Percentiles rank a stretch among this genome's conserved stretches.
These are phyloP conservation scores for Canavalia ensiformis DNA, from an alignment of 306 rosid species.

Conservation along the genomic window DNA sequence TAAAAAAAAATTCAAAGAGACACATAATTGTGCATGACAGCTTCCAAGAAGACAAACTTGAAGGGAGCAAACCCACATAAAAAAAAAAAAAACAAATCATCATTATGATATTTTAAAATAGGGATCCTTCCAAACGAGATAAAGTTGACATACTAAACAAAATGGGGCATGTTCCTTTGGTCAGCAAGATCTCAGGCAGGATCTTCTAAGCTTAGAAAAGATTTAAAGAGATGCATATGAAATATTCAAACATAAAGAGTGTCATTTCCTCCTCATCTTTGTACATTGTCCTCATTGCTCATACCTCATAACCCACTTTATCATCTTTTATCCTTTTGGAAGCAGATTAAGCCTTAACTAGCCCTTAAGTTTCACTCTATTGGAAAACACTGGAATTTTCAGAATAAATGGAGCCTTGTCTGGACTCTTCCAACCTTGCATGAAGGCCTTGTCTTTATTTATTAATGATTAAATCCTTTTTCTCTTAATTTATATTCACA, in stretches of 20 bases:
- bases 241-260: conserved; percentile 60
- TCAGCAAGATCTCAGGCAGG: conserved; percentile 70
- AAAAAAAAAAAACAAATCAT: conserved; percentile 22
- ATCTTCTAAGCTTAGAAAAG: conserved; percentile 57
- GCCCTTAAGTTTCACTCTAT: conserved; percentile 18
- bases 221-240: conserved; percentile 50
- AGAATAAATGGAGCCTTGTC: conserved; percentile 49
- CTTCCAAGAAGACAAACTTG: conserved; percentile 74
- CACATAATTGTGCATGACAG: conserved; percentile 77
- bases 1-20: conserved; percentile 52
- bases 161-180: conserved; percentile 77
- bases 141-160: conserved; percentile 69
- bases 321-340: conserved; percentile 56
- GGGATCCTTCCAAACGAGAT: conserved; percentile 69
- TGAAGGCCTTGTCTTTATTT: conserved; percentile 55
- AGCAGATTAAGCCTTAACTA: conserved; percentile 21
- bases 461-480: conserved; percentile 32
- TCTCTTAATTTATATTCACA: conserved; percentile 42
- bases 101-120: conserved; percentile 37
- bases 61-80: conserved; percentile 52
- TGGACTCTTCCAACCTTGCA: conserved; percentile 51
- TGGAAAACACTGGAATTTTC: conserved; percentile 44
- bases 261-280: conserved; percentile 56
- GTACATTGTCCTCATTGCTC: conserved; percentile 45
- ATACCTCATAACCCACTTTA: conserved; percentile 49